Evolutionary conservation across 345 rosid genomes (phyloP).

Genomic region (Lepidium sativum): DNA sequence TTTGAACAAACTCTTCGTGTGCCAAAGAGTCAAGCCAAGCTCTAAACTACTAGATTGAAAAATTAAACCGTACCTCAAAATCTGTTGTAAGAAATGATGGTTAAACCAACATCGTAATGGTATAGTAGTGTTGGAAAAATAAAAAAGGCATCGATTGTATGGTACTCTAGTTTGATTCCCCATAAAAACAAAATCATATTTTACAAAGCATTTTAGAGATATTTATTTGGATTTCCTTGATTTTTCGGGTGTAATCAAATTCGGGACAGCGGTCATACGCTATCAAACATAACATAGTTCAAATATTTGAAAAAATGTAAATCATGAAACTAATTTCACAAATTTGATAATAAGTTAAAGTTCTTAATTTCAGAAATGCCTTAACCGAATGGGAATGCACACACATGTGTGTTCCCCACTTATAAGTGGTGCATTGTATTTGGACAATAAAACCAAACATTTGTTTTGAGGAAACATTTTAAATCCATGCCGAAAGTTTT

Average conservation of each 20-base stretch:
- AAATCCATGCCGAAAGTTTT: conserved; percentile 6
- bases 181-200: too few species aligned
- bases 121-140: too few species aligned
- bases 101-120: too few species aligned
- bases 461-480: conserved; percentile 22
- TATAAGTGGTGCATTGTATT: conserved; percentile 11
- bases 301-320: not conserved
- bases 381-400: conserved; percentile 14
- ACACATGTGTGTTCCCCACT: conserved; percentile 20
- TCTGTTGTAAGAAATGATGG: too few species aligned
- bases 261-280: too few species aligned
- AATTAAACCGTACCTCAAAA: too few species aligned
- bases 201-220: too few species aligned
- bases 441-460: conserved; percentile 20
- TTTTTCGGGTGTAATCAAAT: too few species aligned
- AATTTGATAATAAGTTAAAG: not conserved
- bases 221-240: too few species aligned
- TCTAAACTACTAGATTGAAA: too few species aligned
- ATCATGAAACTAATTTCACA: not conserved
- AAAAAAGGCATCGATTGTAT: too few species aligned
- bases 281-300: not conserved
- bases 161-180: too few species aligned
- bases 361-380: conserved; percentile 8
- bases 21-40: not conserved
- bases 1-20: conserved; percentile 9